Evolutionary conservation across 805 yeast genomes (phyloP).

Genomic region (Candida andamanensis): DNA sequence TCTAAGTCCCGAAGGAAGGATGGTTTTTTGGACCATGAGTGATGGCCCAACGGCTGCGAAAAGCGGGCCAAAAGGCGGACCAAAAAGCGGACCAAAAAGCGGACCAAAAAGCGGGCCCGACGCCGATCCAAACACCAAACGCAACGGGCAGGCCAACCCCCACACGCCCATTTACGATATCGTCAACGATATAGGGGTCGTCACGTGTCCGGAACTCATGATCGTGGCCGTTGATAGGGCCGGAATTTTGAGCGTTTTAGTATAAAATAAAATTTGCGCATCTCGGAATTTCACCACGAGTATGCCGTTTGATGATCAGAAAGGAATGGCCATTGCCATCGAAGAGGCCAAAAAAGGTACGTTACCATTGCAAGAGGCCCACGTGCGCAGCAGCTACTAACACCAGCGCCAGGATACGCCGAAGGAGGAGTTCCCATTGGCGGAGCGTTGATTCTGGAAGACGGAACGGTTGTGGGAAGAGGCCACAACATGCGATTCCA

Average conservation of each 20-base stretch:
- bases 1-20: constrained; percentile 3
- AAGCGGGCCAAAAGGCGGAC: not conserved
- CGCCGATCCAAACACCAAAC: not conserved
- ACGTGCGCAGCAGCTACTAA: constrained; percentile 3
- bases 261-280: not conserved
- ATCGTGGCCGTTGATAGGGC: constrained; percentile 61
- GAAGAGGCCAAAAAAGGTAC: constrained; percentile 64
- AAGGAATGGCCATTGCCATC: constrained; percentile 64
- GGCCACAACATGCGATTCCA: constrained; percentile 93
- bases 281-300: constrained; percentile 15
- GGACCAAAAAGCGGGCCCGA: not conserved
- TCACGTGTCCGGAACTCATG: constrained; percentile 52
- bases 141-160: not conserved
- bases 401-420: constrained; percentile 45
- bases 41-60: constrained; percentile 4
- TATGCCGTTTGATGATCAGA: constrained; percentile 48
- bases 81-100: not conserved
- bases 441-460: constrained; percentile 65
- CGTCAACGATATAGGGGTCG: constrained; percentile 37
- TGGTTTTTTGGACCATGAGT: constrained; percentile 10
- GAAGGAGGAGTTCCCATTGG: constrained; percentile 95
- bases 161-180: constrained; percentile 25
- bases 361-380: constrained; percentile 10
- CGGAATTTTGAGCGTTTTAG: constrained; percentile 42
- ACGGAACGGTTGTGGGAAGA: constrained; percentile 75